These are phyloP conservation scores for Pestalotiopsis sp. DNA, from an alignment of 2,329 filamentous ascomycete species.

Conservation along the genomic window DNA sequence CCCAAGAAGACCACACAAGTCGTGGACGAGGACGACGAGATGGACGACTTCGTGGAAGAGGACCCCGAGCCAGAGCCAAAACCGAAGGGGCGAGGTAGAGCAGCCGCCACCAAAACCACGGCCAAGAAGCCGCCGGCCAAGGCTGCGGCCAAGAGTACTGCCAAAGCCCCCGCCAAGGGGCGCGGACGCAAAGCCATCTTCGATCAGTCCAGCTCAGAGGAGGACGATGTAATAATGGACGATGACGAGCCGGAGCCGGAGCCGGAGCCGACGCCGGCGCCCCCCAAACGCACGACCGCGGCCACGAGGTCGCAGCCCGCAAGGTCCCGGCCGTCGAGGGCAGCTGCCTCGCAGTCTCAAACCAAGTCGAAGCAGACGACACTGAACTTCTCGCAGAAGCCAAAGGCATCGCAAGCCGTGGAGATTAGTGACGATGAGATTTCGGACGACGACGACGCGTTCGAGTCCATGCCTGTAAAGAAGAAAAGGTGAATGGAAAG, in stretches of 20 bases:
- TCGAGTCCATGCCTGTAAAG: constrained; percentile 53
- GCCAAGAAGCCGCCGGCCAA: constrained; percentile 42
- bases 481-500: constrained; percentile 29
- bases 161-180: constrained; percentile 41
- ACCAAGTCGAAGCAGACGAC: constrained; percentile 48
- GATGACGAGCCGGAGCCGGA: constrained; percentile 52
- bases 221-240: constrained; percentile 56
- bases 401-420: constrained; percentile 49
- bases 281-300: constrained; percentile 31
- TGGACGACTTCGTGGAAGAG: constrained; percentile 27
- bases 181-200: constrained; percentile 45
- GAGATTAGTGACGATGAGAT: constrained; percentile 70
- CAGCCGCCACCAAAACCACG: constrained; percentile 29
- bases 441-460: constrained; percentile 60
- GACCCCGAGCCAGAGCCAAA: constrained; percentile 26
- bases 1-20: constrained; percentile 32
- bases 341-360: constrained; percentile 23
- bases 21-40: constrained; percentile 24
- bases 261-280: constrained; percentile 36
- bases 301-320: constrained; percentile 35
- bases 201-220: constrained; percentile 37
- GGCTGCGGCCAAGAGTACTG: constrained; percentile 39
- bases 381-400: constrained; percentile 51
- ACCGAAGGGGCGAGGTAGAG: constrained; percentile 28
- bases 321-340: constrained; percentile 36